phyloP scores from a whole-genome alignment of 306 rosid species.

The Dalbergia oliveri region DNA sequence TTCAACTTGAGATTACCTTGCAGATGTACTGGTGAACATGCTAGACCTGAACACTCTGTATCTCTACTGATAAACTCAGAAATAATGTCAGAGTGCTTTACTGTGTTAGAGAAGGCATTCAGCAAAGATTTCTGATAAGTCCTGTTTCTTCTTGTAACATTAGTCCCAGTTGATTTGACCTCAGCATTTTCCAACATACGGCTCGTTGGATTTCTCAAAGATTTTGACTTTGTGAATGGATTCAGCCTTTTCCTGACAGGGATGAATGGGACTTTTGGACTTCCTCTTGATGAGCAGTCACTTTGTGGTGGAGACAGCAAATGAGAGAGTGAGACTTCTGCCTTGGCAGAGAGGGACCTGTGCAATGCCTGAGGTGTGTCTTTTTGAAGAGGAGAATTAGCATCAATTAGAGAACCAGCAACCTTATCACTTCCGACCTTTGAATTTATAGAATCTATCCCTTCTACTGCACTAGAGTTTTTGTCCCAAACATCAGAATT shows the following conservation, averaged over 20 bases:
- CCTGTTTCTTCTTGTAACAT: slow-evolving; percentile 54
- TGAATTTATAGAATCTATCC: slow-evolving; percentile 47
- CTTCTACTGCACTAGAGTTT: slow-evolving; percentile 46
- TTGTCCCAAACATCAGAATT: slow-evolving; percentile 57
- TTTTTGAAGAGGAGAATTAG: slow-evolving; percentile 57
- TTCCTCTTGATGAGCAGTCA: slow-evolving; percentile 55
- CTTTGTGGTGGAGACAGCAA: slow-evolving; percentile 56
- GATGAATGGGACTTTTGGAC: slow-evolving; percentile 53
- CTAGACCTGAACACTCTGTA: slow-evolving; percentile 52
- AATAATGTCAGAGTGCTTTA: slow-evolving; percentile 51
- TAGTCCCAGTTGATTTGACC: slow-evolving; percentile 50
- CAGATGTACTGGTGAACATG: slow-evolving; percentile 83
- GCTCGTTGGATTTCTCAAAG: slow-evolving; percentile 62
- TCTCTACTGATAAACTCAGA: slow-evolving; percentile 54
- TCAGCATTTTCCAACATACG: slow-evolving; percentile 48
- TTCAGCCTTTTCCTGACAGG: slow-evolving; percentile 70
- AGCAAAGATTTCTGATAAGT: slow-evolving; percentile 63
- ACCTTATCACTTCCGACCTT: slow-evolving; percentile 55
- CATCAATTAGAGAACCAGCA: slow-evolving; percentile 50
- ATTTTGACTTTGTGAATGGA: slow-evolving; percentile 76
- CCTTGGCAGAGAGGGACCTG: slow-evolving; percentile 63
- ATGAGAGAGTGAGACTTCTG: slow-evolving; percentile 53
- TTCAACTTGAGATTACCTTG: slow-evolving; percentile 76
- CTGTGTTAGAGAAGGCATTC: slow-evolving; percentile 58
- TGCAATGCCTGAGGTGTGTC: slow-evolving; percentile 54